phyloP scores from a whole-genome alignment of 768 basidiomycete genomes.

The Nidularia pulvinata region DNA sequence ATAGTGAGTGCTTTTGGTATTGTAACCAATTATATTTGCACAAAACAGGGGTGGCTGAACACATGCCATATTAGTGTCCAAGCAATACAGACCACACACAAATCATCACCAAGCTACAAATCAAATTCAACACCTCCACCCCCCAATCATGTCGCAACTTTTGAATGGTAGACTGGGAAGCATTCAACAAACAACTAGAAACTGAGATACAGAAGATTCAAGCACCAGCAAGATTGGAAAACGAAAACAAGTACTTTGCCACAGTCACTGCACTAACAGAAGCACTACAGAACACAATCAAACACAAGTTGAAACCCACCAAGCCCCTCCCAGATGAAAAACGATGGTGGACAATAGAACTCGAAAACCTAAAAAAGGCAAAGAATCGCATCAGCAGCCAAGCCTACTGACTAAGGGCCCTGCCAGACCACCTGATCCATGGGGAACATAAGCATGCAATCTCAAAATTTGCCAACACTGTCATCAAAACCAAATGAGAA shows the following conservation, averaged over 20 bases:
- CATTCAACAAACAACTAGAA: slow-evolving; percentile 16
- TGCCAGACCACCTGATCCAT: too few species aligned
- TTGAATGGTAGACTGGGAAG: slow-evolving; percentile 22
- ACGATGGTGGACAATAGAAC: slow-evolving; percentile 7
- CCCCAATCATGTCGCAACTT: slow-evolving; percentile 17
- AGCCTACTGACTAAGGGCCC: too few species aligned
- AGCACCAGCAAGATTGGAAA: background rate
- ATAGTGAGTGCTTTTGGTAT: too few species aligned
- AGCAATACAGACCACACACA: slow-evolving; percentile 38
- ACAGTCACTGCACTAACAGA: background rate
- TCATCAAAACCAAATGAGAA: too few species aligned
- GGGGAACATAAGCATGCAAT: too few species aligned
- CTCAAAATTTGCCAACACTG: too few species aligned
- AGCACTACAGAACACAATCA: background rate
- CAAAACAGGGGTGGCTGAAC: too few species aligned
- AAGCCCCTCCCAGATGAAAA: slow-evolving; percentile 4
- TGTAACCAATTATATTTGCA: too few species aligned
- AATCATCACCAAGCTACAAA: slow-evolving; percentile 10
- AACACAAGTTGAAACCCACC: background rate
- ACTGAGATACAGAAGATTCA: background rate
- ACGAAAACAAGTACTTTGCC: background rate
- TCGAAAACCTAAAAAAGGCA: slow-evolving; percentile 10
- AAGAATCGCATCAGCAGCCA: background rate
- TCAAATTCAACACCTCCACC: background rate
- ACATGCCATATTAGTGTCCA: too few species aligned